Percentiles rank a stretch among this genome's conserved stretches.
phyloP scores from a whole-genome alignment of 495 filamentous ascomycete genomes.

The Aspergillus egyptiacus region DNA sequence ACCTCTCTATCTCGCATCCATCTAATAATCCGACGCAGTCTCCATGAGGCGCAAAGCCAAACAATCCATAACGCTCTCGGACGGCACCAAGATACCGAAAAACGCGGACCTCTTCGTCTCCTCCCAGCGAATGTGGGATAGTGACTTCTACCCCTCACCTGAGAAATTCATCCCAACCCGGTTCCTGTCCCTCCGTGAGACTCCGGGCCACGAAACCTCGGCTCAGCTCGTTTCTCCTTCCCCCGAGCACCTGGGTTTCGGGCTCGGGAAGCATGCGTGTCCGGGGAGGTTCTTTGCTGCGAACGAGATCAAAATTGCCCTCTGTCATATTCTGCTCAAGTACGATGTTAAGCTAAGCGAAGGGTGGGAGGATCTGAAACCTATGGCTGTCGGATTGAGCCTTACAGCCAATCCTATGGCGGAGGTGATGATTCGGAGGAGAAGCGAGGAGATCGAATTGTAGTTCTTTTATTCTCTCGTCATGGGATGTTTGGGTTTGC shows the following conservation, averaged over 20 bases:
- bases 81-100: constrained; percentile 20
- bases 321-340: constrained; percentile 37
- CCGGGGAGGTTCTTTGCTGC: constrained; percentile 46
- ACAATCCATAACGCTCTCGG: constrained; percentile 18
- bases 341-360: too few relatives aligned
- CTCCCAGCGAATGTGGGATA: constrained; percentile 23
- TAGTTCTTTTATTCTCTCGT: too few relatives aligned
- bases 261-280: constrained; percentile 46
- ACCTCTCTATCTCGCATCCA: not conserved
- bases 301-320: constrained; percentile 35
- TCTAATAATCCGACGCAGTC: constrained; percentile 13
- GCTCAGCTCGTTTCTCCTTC: constrained; percentile 35
- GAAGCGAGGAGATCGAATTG: too few relatives aligned
- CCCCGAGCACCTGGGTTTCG: constrained; percentile 36
- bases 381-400: too few relatives aligned
- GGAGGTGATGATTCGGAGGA: too few relatives aligned
- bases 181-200: constrained; percentile 31
- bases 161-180: constrained; percentile 36
- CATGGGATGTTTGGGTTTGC: too few relatives aligned
- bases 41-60: constrained; percentile 35
- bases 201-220: constrained; percentile 23
- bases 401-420: too few relatives aligned
- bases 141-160: constrained; percentile 31
- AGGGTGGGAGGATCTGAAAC: too few relatives aligned
- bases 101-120: constrained; percentile 27